Conservation (phyloP, 352 stramenopile species). For the Phytophthora tubulina region DNA sequence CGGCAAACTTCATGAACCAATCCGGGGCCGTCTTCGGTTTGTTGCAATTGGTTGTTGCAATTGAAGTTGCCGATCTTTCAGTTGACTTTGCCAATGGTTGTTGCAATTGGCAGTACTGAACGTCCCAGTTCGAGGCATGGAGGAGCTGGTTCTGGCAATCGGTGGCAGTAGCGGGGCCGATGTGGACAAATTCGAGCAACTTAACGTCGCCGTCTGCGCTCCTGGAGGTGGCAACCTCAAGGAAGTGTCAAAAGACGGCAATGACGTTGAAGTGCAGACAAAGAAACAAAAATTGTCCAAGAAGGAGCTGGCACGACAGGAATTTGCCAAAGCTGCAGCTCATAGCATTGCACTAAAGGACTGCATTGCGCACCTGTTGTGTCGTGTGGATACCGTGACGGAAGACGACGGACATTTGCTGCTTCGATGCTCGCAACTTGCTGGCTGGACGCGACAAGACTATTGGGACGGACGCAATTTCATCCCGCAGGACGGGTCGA, state of each 20-base stretch:
- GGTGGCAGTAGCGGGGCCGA: constrained; percentile 64
- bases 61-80: constrained; percentile 21
- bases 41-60: constrained; percentile 13
- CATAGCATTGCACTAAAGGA: constrained; percentile 57
- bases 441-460: constrained; percentile 56
- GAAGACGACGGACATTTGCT: constrained; percentile 79
- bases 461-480: constrained; percentile 91
- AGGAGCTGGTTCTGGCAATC: constrained; percentile 82
- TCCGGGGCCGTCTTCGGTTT: constrained; percentile 68
- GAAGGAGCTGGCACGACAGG: constrained; percentile 55
- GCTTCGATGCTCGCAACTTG: constrained; percentile 73
- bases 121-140: constrained; percentile 74
- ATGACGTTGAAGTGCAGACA: constrained; percentile 11
- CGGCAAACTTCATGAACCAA: constrained; percentile 62
- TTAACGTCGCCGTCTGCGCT: constrained; percentile 57
- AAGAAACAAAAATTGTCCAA: constrained; percentile 72
- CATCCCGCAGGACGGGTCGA: constrained; percentile 43
- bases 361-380: constrained; percentile 75
- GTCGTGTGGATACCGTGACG: constrained; percentile 69
- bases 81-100: background rate
- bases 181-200: constrained; percentile 69
- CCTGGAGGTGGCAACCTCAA: constrained; percentile 44
- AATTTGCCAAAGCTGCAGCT: constrained; percentile 39
- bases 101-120: constrained; percentile 66
- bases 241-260: background rate